phyloP scores from a whole-genome alignment of 202 grass and related monocot species.

The Setaria italica region DNA sequence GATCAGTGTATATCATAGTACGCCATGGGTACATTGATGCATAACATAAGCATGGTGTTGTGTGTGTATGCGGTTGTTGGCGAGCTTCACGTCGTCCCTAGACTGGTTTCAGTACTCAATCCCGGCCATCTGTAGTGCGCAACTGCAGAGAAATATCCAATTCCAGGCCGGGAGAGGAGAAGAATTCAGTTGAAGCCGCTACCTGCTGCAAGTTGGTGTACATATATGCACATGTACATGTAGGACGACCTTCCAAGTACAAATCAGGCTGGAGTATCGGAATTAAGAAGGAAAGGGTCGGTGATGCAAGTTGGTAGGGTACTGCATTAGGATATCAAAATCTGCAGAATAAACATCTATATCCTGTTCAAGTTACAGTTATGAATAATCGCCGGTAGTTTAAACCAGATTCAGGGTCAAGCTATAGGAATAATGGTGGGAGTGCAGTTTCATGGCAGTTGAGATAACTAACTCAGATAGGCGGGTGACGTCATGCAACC shows the following conservation, averaged over 20 bases:
- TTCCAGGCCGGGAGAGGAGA: background rate
- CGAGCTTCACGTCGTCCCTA: slow-evolving; percentile 22
- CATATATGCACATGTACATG: background rate
- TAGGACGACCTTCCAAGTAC: background rate
- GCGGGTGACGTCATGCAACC: slow-evolving; percentile 33
- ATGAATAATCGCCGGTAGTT: background rate
- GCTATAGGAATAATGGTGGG: background rate
- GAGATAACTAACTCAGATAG: slow-evolving; percentile 29
- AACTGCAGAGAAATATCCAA: slow-evolving; percentile 3
- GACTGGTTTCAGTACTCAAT: background rate
- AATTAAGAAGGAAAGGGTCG: slow-evolving; percentile 42
- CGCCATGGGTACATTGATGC: slow-evolving; percentile 4
- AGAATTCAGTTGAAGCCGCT: slow-evolving; percentile 15
- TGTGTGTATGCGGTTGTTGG: slow-evolving; percentile 1
- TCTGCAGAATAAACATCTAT: background rate
- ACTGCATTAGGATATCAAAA: background rate
- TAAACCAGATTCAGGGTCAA: background rate
- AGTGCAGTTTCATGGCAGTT: slow-evolving; percentile 32
- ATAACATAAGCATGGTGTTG: no score
- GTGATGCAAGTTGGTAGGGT: slow-evolving; percentile 43
- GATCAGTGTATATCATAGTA: slow-evolving; percentile 48
- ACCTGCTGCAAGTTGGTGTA: background rate
- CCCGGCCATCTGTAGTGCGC: background rate
- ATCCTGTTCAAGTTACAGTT: slow-evolving; percentile 26
- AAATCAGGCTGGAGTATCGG: background rate